Percentiles rank a stretch among this genome's conserved stretches.
These are phyloP conservation scores for Hypsizygus ulmarius DNA, from an alignment of 1,284 basidiomycete species.

Conservation along the genomic window DNA sequence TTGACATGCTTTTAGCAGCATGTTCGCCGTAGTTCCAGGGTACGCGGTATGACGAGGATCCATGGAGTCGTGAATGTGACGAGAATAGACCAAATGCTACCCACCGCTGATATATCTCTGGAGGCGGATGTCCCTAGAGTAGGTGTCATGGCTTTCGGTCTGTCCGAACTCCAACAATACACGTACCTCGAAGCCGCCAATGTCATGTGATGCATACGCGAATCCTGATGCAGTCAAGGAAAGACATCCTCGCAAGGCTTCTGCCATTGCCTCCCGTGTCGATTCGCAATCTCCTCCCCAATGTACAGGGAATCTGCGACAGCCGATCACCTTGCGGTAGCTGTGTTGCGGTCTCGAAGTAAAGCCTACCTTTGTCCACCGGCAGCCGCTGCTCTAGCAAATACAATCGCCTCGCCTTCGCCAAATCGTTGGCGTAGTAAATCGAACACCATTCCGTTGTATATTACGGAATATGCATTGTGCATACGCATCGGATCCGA, in stretches of 20 bases:
- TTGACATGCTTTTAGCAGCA: slow-evolving; percentile 63
- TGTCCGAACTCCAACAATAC: neutral
- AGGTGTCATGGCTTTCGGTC: neutral
- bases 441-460: slow-evolving; percentile 70
- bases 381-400: slow-evolving; percentile 62
- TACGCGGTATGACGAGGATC: slow-evolving; percentile 69
- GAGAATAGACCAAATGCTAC: slow-evolving; percentile 72
- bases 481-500: slow-evolving; percentile 68
- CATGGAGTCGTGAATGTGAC: slow-evolving; percentile 70
- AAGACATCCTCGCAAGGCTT: slow-evolving; percentile 66
- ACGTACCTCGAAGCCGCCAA: slow-evolving; percentile 66
- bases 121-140: slow-evolving; percentile 56
- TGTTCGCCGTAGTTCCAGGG: slow-evolving; percentile 77
- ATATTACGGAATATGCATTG: slow-evolving; percentile 63
- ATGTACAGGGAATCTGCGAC: slow-evolving; percentile 42
- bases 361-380: slow-evolving; percentile 60
- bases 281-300: slow-evolving; percentile 81
- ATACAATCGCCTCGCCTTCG: slow-evolving; percentile 65
- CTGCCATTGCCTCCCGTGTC: slow-evolving; percentile 76
- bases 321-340: neutral
- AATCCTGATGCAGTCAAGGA: slow-evolving; percentile 69
- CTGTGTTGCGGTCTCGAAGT: neutral
- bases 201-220: slow-evolving; percentile 71
- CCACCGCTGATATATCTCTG: slow-evolving; percentile 74
- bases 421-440: slow-evolving; percentile 59